These are phyloP conservation scores for Tulasnella sp. DNA, from an alignment of 768 basidiomycete species.

Conservation along the genomic window DNA sequence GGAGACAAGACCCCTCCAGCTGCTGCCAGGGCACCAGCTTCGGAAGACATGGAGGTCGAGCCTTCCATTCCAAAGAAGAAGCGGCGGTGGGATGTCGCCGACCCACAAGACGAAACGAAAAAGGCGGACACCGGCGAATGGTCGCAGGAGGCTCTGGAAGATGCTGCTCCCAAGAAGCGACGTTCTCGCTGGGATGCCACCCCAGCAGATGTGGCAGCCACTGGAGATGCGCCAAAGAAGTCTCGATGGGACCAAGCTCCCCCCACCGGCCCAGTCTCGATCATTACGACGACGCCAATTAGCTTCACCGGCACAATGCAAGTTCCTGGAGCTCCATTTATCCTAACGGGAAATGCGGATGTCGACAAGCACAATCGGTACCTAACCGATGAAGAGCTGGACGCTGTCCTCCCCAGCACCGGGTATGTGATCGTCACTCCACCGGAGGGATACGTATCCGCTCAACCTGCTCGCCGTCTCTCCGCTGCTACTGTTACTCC, in stretches of 20 bases:
- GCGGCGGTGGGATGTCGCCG: conserved; percentile 68
- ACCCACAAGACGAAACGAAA: conserved; percentile 58
- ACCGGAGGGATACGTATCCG: conserved; percentile 86
- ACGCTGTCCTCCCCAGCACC: conserved; percentile 72
- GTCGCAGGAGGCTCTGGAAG: conserved; percentile 67
- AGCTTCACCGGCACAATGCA: conserved; percentile 17
- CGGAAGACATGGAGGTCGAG: conserved; percentile 35
- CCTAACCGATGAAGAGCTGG: conserved; percentile 91
- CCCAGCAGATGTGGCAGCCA: conserved; percentile 51
- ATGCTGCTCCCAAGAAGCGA: conserved; percentile 77
- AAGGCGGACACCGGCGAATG: conserved; percentile 55
- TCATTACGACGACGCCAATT: conserved; percentile 34
- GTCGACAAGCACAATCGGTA: conserved; percentile 97
- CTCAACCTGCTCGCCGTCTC: conserved; percentile 49
- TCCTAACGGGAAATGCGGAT: conserved; percentile 37
- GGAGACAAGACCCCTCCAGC: conserved; percentile 89
- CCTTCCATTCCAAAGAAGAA: conserved; percentile 55
- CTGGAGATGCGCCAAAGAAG: conserved; percentile 68
- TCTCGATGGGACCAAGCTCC: conserved; percentile 98
- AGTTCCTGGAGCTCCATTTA: conserved; percentile 26
- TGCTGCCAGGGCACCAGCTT: conserved; percentile 55
- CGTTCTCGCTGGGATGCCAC: conserved; percentile 96
- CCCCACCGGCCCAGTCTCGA: conserved; percentile 24
- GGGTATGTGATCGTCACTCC: conserved; percentile 92
- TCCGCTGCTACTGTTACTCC: conserved; percentile 44